phyloP scores from a whole-genome alignment of 768 basidiomycete genomes.

The Tulasnella sp. region DNA sequence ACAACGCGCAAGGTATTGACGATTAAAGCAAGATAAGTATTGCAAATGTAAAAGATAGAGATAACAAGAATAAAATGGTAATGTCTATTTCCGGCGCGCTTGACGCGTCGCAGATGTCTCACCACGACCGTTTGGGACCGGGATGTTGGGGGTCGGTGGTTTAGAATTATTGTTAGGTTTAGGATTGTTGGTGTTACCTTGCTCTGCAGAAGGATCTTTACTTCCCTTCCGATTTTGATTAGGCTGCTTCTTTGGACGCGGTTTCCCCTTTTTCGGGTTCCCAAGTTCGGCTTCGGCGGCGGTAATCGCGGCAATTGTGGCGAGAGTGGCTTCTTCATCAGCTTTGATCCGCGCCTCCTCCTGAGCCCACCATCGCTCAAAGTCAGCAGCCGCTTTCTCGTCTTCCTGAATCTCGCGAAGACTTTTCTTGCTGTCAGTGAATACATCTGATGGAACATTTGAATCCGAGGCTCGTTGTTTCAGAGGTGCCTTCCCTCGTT shows the following conservation, averaged over 20 bases:
- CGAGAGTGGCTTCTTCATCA: conserved; percentile 26
- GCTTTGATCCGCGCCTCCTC: conserved; percentile 63
- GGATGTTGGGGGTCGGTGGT: neutral
- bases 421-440: conserved; percentile 44
- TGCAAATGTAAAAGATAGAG: too few species aligned
- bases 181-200: too few species aligned
- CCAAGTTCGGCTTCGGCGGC: neutral
- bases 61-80: too few species aligned
- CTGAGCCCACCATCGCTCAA: conserved; percentile 79
- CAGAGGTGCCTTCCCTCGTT: neutral
- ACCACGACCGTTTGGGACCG: neutral
- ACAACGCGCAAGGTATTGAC: too few species aligned
- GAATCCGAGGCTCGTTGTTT: neutral
- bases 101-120: neutral
- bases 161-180: too few species aligned
- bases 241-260: neutral
- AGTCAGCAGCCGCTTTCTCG: conserved; percentile 68
- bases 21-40: too few species aligned
- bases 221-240: neutral
- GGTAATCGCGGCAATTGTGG: neutral
- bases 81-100: neutral
- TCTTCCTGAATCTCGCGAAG: conserved; percentile 80
- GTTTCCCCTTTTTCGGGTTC: neutral
- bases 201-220: neutral
- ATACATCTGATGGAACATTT: neutral